Percentiles rank a stretch among this genome's conserved stretches.
These are phyloP conservation scores for Selaginella tamariscina DNA, from an alignment of 75 land plant species.

Conservation along the genomic window DNA sequence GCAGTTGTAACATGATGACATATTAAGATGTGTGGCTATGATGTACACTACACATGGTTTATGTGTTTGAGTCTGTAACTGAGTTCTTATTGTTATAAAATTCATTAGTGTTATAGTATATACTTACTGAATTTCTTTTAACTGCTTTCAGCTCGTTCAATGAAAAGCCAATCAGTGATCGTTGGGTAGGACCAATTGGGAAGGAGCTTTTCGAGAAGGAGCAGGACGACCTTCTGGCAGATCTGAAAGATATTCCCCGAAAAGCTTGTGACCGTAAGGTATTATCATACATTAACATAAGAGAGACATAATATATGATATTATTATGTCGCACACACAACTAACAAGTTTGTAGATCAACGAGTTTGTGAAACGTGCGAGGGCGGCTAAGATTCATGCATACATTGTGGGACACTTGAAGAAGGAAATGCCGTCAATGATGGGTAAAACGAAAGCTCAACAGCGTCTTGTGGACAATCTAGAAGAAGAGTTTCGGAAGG, in stretches of 20 bases:
- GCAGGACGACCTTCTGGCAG: slow-evolving; percentile 77
- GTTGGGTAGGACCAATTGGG: slow-evolving; percentile 54
- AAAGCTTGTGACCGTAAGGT: slow-evolving; percentile 95
- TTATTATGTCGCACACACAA: not conserved
- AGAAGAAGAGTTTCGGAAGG: slow-evolving; percentile 86
- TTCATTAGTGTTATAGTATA: not conserved
- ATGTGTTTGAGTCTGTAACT: not conserved
- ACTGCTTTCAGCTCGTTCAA: slow-evolving; percentile 64
- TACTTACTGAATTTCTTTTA: slow-evolving; percentile 1
- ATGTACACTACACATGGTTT: not conserved
- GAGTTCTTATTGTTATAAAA: not conserved
- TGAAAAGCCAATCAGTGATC: slow-evolving; percentile 78
- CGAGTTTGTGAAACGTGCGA: slow-evolving; percentile 97
- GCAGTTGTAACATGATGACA: not conserved
- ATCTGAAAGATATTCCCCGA: slow-evolving; percentile 86
- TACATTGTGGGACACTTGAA: slow-evolving; percentile 85
- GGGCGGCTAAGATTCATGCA: slow-evolving; percentile 90
- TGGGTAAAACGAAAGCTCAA: slow-evolving; percentile 87
- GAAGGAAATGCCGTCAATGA: slow-evolving; percentile 95
- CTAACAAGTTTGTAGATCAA: slow-evolving; percentile 52
- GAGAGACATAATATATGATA: not conserved
- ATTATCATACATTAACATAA: slow-evolving; percentile 8
- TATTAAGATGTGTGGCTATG: not conserved
- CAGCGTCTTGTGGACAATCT: slow-evolving; percentile 73
- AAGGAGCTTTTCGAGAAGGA: slow-evolving; percentile 87